These are phyloP conservation scores for Mycena venus DNA, from an alignment of 768 basidiomycete genomes.

Conservation along the genomic window DNA sequence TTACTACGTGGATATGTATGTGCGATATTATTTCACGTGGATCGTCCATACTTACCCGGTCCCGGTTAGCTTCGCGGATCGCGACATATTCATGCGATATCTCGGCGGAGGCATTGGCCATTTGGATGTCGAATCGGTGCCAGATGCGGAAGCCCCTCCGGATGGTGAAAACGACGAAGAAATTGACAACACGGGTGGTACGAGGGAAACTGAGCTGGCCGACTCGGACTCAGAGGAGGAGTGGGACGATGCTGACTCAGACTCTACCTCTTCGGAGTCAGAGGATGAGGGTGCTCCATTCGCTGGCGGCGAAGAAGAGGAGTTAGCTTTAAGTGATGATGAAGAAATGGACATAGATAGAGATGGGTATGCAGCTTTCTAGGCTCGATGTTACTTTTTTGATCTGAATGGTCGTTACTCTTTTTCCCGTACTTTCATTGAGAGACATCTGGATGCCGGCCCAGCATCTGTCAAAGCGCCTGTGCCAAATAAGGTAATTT, in stretches of 20 bases:
- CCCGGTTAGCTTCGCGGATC: slow-evolving; percentile 1
- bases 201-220: no score
- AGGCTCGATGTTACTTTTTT: no score
- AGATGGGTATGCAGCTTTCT: not conserved
- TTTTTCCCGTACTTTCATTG: not conserved
- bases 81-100: slow-evolving; percentile 14
- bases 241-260: not conserved
- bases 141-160: not conserved
- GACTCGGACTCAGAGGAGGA: not conserved
- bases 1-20: slow-evolving; percentile 51
- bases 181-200: no score
- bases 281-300: not conserved
- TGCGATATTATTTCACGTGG: not conserved
- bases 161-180: not conserved
- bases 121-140: not conserved
- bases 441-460: not conserved
- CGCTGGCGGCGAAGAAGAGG: not conserved
- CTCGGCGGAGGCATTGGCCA: slow-evolving; percentile 2
- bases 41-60: not conserved
- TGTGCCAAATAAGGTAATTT: no score
- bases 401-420: not conserved
- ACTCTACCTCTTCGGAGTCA: not conserved
- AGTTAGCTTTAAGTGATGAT: not conserved
- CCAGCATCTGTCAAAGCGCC: not conserved
- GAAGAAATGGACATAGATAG: not conserved